Evolutionary conservation across 257 asterid genomes (phyloP).

Genomic region (Ajuga chamaepitys): DNA sequence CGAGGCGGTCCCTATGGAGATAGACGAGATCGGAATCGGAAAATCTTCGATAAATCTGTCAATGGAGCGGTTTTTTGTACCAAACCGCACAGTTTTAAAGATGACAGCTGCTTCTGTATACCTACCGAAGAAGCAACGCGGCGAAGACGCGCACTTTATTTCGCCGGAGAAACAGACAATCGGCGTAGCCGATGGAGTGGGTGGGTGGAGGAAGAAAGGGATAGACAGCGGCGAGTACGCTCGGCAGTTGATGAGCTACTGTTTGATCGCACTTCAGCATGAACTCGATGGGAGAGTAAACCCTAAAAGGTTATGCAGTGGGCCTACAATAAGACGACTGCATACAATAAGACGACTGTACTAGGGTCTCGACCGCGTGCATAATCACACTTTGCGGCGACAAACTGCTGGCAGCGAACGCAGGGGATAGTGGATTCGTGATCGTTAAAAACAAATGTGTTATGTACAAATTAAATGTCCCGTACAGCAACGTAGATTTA

Average conservation of each 20-base stretch:
- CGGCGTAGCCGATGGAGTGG: constrained; percentile 13
- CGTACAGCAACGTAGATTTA: neutral
- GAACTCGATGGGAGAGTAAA: no score
- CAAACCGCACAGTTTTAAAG: neutral
- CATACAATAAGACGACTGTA: neutral
- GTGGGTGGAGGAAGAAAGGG: neutral
- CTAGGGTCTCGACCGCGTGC: constrained; percentile 17
- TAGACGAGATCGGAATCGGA: no score
- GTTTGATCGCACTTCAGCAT: no score
- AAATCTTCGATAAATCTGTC: no score
- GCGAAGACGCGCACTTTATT: constrained; percentile 14
- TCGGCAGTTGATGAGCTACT: neutral
- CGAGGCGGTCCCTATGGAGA: no score
- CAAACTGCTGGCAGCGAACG: constrained; percentile 1
- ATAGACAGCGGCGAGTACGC: constrained; percentile 2
- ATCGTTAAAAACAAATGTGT: neutral
- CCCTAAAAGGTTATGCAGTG: neutral
- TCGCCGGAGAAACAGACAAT: neutral
- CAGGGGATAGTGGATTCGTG: constrained; percentile 9
- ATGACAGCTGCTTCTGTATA: neutral
- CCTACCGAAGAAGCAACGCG: neutral
- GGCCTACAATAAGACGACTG: no score
- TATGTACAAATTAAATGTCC: neutral
- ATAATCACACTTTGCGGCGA: neutral
- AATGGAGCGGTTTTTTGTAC: no score